phyloP scores from a whole-genome alignment of 2,329 filamentous ascomycete genomes.

The Sordariomycetes sp. region DNA sequence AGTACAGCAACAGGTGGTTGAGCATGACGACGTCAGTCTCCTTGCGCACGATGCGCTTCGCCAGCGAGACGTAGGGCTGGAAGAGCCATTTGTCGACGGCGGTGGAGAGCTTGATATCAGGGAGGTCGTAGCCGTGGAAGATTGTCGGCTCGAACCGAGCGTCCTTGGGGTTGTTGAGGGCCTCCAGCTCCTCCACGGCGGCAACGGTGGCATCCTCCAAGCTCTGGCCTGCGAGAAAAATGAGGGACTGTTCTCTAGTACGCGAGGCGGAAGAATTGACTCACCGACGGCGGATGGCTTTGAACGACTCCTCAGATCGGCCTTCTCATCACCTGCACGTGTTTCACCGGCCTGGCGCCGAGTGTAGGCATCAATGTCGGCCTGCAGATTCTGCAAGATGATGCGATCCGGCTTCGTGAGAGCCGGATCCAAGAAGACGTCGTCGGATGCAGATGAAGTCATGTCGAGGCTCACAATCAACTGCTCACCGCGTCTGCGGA shows the following conservation, averaged over 20 bases:
- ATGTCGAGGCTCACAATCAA: no score
- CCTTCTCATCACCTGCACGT: constrained; percentile 3
- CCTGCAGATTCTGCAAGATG: constrained; percentile 27
- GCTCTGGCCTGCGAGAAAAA: not conserved
- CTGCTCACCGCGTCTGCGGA: no score
- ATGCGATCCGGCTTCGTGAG: constrained; percentile 30
- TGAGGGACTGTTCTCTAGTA: not conserved
- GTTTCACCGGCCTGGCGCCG: not conserved
- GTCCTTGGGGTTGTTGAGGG: constrained; percentile 29
- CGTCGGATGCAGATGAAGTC: no score
- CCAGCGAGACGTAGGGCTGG: constrained; percentile 49
- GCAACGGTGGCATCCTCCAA: constrained; percentile 5
- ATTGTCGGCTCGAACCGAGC: constrained; percentile 35
- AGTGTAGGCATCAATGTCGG: constrained; percentile 20
- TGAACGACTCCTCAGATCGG: no score
- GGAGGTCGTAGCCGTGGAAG: constrained; percentile 30
- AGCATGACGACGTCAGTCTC: constrained; percentile 70
- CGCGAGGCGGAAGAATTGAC: not conserved
- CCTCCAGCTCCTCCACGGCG: constrained; percentile 25
- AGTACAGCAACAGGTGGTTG: constrained; percentile 66
- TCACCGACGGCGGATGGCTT: not conserved
- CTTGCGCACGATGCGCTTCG: constrained; percentile 47
- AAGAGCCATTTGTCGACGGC: constrained; percentile 41
- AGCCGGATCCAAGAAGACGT: constrained; percentile 25
- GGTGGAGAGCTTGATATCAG: constrained; percentile 22